Evolutionary conservation across 768 basidiomycete genomes (phyloP), one percentile per base, ranked within the genome.

Genomic region (Tephrocybe sp.): DNA sequence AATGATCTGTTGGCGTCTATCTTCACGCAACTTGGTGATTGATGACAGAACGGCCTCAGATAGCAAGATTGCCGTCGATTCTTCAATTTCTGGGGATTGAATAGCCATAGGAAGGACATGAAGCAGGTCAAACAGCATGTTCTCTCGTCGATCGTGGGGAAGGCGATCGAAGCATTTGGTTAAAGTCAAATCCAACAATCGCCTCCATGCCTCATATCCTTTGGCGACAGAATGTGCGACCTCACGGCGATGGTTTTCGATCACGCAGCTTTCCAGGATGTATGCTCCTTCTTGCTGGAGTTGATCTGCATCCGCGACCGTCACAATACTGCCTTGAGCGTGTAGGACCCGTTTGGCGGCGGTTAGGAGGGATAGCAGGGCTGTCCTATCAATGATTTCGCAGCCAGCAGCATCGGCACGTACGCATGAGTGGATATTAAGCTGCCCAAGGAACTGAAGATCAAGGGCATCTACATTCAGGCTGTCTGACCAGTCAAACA

Each of bases 11-110:
- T 87, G 79, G 21, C 80, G 83, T 44, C 88, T 70, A 54, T 91
- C 89, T 65, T 92, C 89, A 6, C 93, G 81, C n/a, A 98, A 68
- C 60, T 92, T 93, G 12, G 93, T 93, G 53, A 93, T 86, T 5
- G 85, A 78, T 0, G 92, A 87, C 19, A 98, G 65, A 5, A 89
- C 77, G 0, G 84, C 80, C 59, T 96, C 93, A 1, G 92, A 88
- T 7, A 98, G 75, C 3, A 95, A 69, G n/a, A 94, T 77, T 9
- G 90, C 79, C 1, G 91, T 88, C 2, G 83, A 73, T 49, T 89
- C 85, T 30, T 86, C 78, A 18, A 87, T 70, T 47, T 84, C 84
- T 9, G 74, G 67, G 0, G 84, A 85, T 25, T 77, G 79, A 36
- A 95, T 77, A 18, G 81, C 80, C 2, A 75, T 67, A 1, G 93